phyloP scores from a whole-genome alignment of 1,139 yeast species.

The Saccharomyces pastorianus region DNA sequence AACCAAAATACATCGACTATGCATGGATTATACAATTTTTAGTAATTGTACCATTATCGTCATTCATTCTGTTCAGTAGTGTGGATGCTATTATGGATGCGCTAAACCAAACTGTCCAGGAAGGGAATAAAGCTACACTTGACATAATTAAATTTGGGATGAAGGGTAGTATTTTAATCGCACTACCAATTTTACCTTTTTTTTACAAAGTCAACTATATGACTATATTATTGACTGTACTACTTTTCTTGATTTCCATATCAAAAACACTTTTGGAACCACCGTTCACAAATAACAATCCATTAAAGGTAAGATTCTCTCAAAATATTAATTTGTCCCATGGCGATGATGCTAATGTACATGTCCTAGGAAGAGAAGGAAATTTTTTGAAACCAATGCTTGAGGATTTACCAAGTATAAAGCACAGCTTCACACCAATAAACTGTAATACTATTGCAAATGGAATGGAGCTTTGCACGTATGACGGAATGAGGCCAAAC shows the following conservation, averaged over 20 bases:
- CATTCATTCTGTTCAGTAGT: conserved; percentile 39
- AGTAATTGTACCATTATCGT: conserved; percentile 56
- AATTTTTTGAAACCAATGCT: conserved; percentile 37
- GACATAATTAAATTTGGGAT: conserved; percentile 43
- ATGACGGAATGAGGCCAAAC: conserved; percentile 48
- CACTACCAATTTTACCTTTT: conserved; percentile 61
- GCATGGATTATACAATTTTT: conserved; percentile 78
- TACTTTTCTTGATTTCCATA: conserved; percentile 35
- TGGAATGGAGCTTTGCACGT: conserved; percentile 49
- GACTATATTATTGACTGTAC: conserved; percentile 37
- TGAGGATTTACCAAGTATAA: conserved; percentile 56
- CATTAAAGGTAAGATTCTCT: conserved; percentile 61
- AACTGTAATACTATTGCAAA: conserved; percentile 34
- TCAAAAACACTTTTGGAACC: conserved; percentile 34
- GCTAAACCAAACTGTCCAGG: conserved; percentile 61
- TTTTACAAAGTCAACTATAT: conserved; percentile 57
- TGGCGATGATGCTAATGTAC: conserved; percentile 35
- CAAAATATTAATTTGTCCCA: conserved; percentile 45
- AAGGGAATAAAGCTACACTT: conserved; percentile 42
- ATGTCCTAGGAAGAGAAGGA: conserved; percentile 47
- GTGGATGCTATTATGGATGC: conserved; percentile 55
- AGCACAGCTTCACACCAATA: conserved; percentile 32
- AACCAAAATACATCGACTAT: conserved; percentile 33
- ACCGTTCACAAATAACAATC: conserved; percentile 53
- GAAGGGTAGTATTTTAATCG: conserved; percentile 37